These are phyloP conservation scores for Prasinococcaceae sp. DNA, from an alignment of 139 green algal species.

Conservation along the genomic window DNA sequence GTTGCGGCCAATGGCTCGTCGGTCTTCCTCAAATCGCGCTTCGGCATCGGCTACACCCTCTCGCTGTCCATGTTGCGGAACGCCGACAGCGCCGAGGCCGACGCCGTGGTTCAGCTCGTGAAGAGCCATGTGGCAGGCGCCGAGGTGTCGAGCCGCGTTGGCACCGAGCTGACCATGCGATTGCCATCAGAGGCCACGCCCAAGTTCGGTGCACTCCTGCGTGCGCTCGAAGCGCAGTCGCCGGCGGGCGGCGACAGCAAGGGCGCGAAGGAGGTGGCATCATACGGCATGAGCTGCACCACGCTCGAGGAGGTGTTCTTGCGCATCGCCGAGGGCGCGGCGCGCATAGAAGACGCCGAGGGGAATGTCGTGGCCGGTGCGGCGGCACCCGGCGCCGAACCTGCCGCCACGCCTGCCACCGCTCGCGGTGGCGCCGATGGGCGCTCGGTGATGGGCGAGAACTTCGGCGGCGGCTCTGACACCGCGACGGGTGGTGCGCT, in stretches of 20 bases:
- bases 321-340: conserved; percentile 8
- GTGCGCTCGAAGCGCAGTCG: conserved; percentile 12
- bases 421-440: no score
- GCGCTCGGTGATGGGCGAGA: no score
- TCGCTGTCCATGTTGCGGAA: conserved; percentile 6
- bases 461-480: no score
- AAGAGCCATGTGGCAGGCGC: conserved; percentile 6
- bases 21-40: conserved; percentile 30
- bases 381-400: no score
- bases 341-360: no score
- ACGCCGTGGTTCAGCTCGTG: conserved; percentile 3
- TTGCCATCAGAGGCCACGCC: not conserved
- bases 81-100: conserved; percentile 9
- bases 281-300: conserved; percentile 9
- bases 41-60: conserved; percentile 22
- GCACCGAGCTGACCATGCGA: conserved; percentile 8
- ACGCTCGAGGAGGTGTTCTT: conserved; percentile 25
- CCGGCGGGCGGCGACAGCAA: no score
- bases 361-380: no score
- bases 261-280: not conserved
- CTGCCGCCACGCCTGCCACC: no score
- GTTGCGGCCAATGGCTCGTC: conserved; percentile 24
- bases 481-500: not conserved
- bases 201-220: conserved; percentile 5
- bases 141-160: not conserved